Percentiles rank a stretch among this genome's conserved stretches.
phyloP scores from a whole-genome alignment of 1,284 basidiomycete genomes.

The Trichosporon inkin region DNA sequence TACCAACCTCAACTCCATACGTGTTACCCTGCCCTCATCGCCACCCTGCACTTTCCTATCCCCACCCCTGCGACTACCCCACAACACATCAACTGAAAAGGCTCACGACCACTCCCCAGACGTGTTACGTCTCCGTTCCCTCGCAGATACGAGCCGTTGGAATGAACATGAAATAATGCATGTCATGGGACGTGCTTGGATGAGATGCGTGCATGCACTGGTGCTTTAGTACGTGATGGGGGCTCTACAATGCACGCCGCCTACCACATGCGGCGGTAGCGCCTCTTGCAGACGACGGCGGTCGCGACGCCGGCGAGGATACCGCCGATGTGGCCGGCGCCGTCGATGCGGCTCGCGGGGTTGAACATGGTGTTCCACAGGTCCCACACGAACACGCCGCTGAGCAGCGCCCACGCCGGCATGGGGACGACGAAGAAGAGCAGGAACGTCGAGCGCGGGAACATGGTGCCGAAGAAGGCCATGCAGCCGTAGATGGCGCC shows the following conservation, averaged over 20 bases:
- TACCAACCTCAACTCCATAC: no score
- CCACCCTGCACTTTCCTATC: no score
- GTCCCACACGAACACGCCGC: slow-evolving; percentile 61
- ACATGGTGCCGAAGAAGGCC: slow-evolving; percentile 66
- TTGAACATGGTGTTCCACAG: slow-evolving; percentile 22
- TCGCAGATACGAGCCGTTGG: no score
- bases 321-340: slow-evolving; percentile 75
- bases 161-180: no score
- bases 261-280: neutral
- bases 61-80: no score
- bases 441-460: slow-evolving; percentile 66
- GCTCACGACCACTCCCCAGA: no score
- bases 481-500: slow-evolving; percentile 49
- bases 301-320: slow-evolving; percentile 65
- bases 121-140: no score
- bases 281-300: slow-evolving; percentile 38
- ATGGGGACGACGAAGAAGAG: slow-evolving; percentile 78
- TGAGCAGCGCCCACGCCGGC: slow-evolving; percentile 73
- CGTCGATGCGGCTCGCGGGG: slow-evolving; percentile 54
- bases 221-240: neutral
- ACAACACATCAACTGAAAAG: no score
- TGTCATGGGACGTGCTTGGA: no score
- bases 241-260: neutral
- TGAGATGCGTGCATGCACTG: slow-evolving; percentile 2
- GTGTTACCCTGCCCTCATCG: no score